Evolutionary conservation across 75 land plant species (phyloP), one percentile per base, ranked within the genome.

Genomic region (Sequoia sempervirens): DNA sequence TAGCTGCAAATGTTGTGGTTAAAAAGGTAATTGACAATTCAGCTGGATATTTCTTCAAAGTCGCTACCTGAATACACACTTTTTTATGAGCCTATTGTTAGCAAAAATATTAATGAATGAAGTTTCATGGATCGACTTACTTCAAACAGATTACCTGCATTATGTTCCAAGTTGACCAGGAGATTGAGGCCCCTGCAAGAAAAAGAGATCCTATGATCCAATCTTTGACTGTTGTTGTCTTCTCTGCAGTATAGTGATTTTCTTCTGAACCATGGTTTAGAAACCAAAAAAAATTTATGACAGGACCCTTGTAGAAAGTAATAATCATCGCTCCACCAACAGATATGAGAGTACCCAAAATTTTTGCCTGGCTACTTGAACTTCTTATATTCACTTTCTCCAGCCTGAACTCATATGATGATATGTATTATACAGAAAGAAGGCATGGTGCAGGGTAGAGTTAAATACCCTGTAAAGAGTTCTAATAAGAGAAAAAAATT

Each of bases 1-100:
- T 54, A 52, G 89, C 45, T 37, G 89, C 94, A 85, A 94, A 92
- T n/a, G 90, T 82, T 80, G 86, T 84, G 80, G 88, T 90, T 43
- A 82, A 88, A 47, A 85, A 86, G 50, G 85, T 86, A 15, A 91
- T 84, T 38, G 93, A 86, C 72, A 91, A 75, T 66, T 88, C 88
- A 8, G 93, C 93, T 80, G 96, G 95, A 80, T 89, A 94, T 38
- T 78, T 86, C 82, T 85, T 86, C 40, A 92, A 72, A 20, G 84
- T 84, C 40, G 89, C 82, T 28, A 86, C 89, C 95, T 93, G 86
- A 75, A 86, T 75, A 46, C 28, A 18, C 17, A 45, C 10, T 32
- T 38, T 17, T 45, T 13, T 3, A 84, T 13, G 75, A 40, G 56
- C 17, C 1, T 28, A 1, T 11, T 47, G 38, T 73, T 61, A 47